A percentile compares a stretch with the other conserved stretches of the same genome.
Conservation (phyloP, 495 filamentous ascomycete genomes). For the Trichoderma asperelloides region DNA sequence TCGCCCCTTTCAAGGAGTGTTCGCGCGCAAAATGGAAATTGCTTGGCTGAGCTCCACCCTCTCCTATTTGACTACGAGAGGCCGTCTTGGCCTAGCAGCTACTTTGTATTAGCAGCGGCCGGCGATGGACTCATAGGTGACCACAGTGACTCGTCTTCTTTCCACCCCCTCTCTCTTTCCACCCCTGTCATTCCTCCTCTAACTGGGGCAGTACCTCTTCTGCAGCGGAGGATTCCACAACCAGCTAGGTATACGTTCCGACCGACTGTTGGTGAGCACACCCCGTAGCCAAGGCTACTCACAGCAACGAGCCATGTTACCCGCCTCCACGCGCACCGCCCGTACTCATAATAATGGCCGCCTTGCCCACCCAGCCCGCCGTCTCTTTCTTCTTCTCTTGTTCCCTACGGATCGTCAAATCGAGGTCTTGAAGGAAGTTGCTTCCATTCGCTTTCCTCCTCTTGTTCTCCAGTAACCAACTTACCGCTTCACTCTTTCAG, state of each 20-base stretch:
- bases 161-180: not conserved
- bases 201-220: not conserved
- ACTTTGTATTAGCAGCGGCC: not conserved
- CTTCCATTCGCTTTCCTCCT: conserved; percentile 41
- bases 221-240: conserved; percentile 1
- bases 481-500: conserved; percentile 96
- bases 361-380: conserved; percentile 14
- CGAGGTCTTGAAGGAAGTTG: conserved; percentile 42
- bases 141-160: not conserved
- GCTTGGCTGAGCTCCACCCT: not conserved
- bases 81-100: not conserved
- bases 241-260: not conserved
- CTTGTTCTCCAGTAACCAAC: conserved; percentile 37
- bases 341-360: conserved; percentile 9
- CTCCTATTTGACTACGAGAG: not conserved
- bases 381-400: conserved; percentile 33
- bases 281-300: not conserved
- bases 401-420: conserved; percentile 35
- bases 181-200: not conserved
- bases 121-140: not conserved
- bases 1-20: not conserved
- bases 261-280: not conserved
- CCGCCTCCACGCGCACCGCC: conserved; percentile 6
- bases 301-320: conserved; percentile 5
- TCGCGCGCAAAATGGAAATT: not conserved